Percentiles rank a stretch among this genome's conserved stretches.
Evolutionary conservation across 2,329 filamentous ascomycete species (phyloP).

Genomic region (Coleophoma eucalyptorum): DNA sequence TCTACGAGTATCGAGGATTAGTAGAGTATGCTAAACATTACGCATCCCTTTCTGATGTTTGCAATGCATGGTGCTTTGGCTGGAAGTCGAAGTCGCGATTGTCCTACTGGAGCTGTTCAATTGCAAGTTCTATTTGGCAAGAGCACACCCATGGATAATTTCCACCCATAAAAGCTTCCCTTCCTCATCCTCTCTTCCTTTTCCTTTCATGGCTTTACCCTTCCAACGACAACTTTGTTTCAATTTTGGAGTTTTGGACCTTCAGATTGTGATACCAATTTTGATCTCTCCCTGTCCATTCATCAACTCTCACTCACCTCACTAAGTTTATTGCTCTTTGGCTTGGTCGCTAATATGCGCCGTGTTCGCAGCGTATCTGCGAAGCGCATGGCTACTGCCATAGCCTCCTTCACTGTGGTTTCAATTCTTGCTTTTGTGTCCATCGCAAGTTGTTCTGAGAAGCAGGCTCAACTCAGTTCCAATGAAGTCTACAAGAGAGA

Average conservation of each 20-base stretch:
- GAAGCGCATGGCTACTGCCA: not conserved
- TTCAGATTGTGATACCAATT: constrained; percentile 1
- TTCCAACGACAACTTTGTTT: not conserved
- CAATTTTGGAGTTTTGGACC: constrained; percentile 5
- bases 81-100: no score
- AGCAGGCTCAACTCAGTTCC: constrained; percentile 2
- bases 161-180: no score
- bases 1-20: no score
- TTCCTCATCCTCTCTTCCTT: not conserved
- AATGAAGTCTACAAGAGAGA: constrained; percentile 6
- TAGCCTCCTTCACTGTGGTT: constrained; percentile 14
- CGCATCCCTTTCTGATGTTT: no score
- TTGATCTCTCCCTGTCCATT: constrained; percentile 3
- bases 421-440: constrained; percentile 18
- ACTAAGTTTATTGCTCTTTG: not conserved
- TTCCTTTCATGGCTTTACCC: constrained; percentile 1
- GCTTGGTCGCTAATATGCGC: no score
- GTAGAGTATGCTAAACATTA: no score
- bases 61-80: no score
- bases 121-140: no score
- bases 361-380: no score
- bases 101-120: no score
- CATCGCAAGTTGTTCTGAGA: constrained; percentile 19
- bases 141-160: no score
- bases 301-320: not conserved